phyloP scores from a whole-genome alignment of 306 rosid species.

The Vigna mungo region DNA sequence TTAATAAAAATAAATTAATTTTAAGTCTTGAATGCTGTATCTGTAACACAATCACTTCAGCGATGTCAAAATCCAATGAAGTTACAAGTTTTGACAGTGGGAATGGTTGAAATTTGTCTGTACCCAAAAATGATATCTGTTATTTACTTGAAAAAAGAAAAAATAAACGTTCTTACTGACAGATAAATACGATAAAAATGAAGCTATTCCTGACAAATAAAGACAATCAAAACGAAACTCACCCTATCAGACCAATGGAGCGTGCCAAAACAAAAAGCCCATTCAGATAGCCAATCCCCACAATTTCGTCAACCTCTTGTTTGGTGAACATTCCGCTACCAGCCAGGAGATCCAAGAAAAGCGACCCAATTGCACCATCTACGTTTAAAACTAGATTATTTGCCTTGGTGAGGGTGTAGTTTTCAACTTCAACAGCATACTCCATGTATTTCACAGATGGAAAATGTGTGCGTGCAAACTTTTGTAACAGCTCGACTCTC shows the following conservation, averaged over 20 bases:
- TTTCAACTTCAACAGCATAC: slow-evolving; percentile 93
- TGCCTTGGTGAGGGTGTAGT: slow-evolving; percentile 95
- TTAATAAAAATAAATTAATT: slow-evolving; percentile 26
- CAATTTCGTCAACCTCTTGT: slow-evolving; percentile 92
- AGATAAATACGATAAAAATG: slow-evolving; percentile 3
- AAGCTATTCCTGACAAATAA: background rate
- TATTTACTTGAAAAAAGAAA: background rate
- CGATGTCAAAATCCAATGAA: background rate
- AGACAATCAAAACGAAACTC: slow-evolving; percentile 40
- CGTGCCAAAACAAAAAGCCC: slow-evolving; percentile 99
- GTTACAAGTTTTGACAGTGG: background rate
- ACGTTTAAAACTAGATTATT: slow-evolving; percentile 97
- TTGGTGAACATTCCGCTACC: slow-evolving; percentile 98
- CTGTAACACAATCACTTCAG: background rate
- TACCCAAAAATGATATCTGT: background rate
- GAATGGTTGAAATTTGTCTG: slow-evolving; percentile 39
- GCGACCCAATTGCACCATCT: slow-evolving; percentile 97
- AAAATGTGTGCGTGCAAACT: slow-evolving; percentile 86
- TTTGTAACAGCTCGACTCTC: slow-evolving; percentile 94
- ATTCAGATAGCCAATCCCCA: slow-evolving; percentile 91
- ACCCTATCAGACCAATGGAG: slow-evolving; percentile 95
- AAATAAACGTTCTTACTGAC: background rate
- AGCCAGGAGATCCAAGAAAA: slow-evolving; percentile 97
- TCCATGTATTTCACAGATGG: slow-evolving; percentile 99
- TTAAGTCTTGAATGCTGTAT: background rate